Evolutionary conservation across 192 early-diverging fungal species (phyloP).

Genomic region (Podila verticillata): DNA sequence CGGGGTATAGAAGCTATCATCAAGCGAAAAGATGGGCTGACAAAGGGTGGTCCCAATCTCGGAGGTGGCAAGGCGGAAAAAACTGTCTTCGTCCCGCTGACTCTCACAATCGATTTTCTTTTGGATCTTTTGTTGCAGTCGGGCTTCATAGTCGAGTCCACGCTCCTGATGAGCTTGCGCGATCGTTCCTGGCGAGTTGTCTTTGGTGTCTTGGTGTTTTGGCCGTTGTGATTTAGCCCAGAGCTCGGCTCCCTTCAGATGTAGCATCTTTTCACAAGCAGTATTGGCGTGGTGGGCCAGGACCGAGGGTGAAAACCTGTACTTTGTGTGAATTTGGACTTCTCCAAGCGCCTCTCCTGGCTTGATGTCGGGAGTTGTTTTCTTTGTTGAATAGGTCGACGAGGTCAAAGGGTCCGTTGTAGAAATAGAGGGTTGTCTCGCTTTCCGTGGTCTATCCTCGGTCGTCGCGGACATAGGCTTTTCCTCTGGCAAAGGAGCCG

Average conservation of each 20-base stretch:
- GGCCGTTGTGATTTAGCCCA: slow-evolving; percentile 1
- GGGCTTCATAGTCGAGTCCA: slow-evolving; percentile 22
- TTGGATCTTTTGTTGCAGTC: slow-evolving; percentile 5
- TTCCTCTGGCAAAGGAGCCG: background rate
- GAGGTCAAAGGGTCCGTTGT: no score
- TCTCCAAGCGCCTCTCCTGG: background rate
- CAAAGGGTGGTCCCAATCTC: slow-evolving; percentile 20
- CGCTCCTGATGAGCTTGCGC: slow-evolving; percentile 22
- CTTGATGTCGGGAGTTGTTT: background rate
- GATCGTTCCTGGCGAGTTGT: background rate
- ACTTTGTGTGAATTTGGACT: background rate
- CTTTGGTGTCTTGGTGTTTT: background rate
- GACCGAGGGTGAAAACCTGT: slow-evolving; percentile 38
- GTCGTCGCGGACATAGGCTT: background rate
- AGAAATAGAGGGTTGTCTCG: no score
- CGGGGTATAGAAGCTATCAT: slow-evolving; percentile 19
- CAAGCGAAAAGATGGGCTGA: slow-evolving; percentile 33
- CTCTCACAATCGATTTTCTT: slow-evolving; percentile 30
- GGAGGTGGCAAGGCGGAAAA: slow-evolving; percentile 30
- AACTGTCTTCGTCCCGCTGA: slow-evolving; percentile 28
- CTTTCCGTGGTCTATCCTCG: background rate
- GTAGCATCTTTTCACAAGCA: slow-evolving; percentile 45
- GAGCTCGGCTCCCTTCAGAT: slow-evolving; percentile 32
- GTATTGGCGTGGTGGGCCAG: slow-evolving; percentile 42
- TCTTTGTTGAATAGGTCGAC: no score